phyloP scores from a whole-genome alignment of 2,329 filamentous ascomycete genomes.

The Gliomastix tumulicola region DNA sequence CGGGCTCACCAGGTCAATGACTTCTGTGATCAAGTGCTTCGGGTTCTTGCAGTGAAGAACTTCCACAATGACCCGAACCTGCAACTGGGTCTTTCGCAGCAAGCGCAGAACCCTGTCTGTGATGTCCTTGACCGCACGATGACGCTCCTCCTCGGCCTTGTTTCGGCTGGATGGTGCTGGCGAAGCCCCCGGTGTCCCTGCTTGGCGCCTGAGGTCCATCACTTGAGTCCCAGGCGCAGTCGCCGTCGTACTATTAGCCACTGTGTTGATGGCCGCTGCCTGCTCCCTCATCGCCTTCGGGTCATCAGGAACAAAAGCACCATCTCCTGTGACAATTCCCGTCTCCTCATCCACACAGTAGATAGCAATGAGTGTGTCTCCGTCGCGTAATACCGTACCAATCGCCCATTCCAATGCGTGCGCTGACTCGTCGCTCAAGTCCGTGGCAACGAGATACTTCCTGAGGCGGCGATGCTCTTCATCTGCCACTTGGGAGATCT shows the following conservation, averaged over 20 bases:
- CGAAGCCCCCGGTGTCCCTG: slow-evolving; percentile 4
- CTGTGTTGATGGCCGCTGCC: slow-evolving; percentile 61
- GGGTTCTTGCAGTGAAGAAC: slow-evolving; percentile 98
- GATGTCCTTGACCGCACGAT: slow-evolving; percentile 74
- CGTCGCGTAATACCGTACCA: slow-evolving; percentile 86
- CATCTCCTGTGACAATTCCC: slow-evolving; percentile 41
- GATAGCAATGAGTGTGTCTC: slow-evolving; percentile 87
- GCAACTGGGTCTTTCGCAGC: slow-evolving; percentile 82
- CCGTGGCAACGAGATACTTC: slow-evolving; percentile 93
- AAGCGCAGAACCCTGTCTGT: slow-evolving; percentile 79
- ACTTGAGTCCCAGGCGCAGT: slow-evolving; percentile 18
- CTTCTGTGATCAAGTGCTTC: slow-evolving; percentile 91
- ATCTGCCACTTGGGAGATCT: slow-evolving; percentile 70
- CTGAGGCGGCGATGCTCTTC: slow-evolving; percentile 72
- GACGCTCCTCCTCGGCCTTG: slow-evolving; percentile 70
- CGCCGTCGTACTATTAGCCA: slow-evolving; percentile 39
- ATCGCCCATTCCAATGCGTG: slow-evolving; percentile 98
- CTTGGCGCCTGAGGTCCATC: slow-evolving; percentile 1
- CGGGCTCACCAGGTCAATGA: slow-evolving; percentile 88
- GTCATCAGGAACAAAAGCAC: slow-evolving; percentile 61
- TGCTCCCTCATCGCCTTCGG: slow-evolving; percentile 70
- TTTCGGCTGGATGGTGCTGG: slow-evolving; percentile 15
- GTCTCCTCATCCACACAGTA: slow-evolving; percentile 90
- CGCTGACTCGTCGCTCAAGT: slow-evolving; percentile 87
- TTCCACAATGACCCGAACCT: slow-evolving; percentile 90